Percentiles rank a stretch among this genome's conserved stretches.
Conservation (phyloP, 2,329 filamentous ascomycete species). For the Laburnicola sp. region DNA sequence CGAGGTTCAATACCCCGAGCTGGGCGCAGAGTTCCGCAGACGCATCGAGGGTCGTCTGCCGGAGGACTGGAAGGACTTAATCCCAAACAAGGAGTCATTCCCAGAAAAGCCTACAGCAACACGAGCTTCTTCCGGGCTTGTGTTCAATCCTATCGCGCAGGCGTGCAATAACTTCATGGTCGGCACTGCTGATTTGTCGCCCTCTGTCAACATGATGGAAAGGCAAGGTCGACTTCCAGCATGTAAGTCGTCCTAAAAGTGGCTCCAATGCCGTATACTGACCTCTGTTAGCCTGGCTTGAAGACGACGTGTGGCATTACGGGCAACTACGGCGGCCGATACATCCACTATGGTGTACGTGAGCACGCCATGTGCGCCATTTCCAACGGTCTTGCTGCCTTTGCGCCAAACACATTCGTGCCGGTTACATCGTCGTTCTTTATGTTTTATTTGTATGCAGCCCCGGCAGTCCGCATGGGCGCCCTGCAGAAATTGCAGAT, state of each 20-base stretch:
- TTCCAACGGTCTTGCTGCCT: slow-evolving; percentile 61
- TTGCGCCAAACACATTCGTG: slow-evolving; percentile 51
- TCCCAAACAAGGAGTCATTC: slow-evolving; percentile 56
- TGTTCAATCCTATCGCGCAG: no score
- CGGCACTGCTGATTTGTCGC: slow-evolving; percentile 61
- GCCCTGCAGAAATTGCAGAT: slow-evolving; percentile 59
- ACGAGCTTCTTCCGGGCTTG: slow-evolving; percentile 55
- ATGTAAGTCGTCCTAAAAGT: no score
- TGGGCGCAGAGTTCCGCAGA: slow-evolving; percentile 53
- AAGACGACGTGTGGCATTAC: slow-evolving; percentile 51
- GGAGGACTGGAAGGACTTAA: slow-evolving; percentile 53
- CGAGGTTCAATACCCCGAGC: slow-evolving; percentile 51
- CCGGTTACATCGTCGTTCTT: slow-evolving; percentile 64
- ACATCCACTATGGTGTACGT: slow-evolving; percentile 49
- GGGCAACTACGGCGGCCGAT: slow-evolving; percentile 59
- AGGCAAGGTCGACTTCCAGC: no score
- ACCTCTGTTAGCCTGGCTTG: no score
- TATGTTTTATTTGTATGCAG: slow-evolving; percentile 65
- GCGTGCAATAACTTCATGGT: slow-evolving; percentile 91
- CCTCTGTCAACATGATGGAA: slow-evolving; percentile 54
- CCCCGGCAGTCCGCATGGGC: slow-evolving; percentile 63
- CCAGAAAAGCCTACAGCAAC: slow-evolving; percentile 54
- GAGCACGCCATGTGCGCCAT: slow-evolving; percentile 45
- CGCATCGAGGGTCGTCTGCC: slow-evolving; percentile 55
- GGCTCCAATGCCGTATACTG: no score